These are phyloP conservation scores for Amanita inopinata DNA, from an alignment of 768 basidiomycete species.

Conservation along the genomic window DNA sequence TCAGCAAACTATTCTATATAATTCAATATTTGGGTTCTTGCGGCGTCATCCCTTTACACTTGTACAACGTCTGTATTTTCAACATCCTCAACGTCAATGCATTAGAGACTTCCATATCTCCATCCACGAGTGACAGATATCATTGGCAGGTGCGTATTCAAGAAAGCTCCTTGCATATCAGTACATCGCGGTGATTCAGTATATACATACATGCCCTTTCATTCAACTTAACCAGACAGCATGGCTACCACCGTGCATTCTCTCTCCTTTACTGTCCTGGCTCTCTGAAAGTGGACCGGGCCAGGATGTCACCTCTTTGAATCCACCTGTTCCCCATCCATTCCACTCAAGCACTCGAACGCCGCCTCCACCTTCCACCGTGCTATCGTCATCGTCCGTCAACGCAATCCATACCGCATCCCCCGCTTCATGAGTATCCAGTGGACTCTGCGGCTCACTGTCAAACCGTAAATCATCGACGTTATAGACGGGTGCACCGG, in stretches of 20 bases:
- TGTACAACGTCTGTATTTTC: too few relatives aligned
- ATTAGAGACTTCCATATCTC: too few relatives aligned
- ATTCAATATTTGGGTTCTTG: too few relatives aligned
- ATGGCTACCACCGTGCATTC: conserved; percentile 38
- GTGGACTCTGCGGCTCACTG: neutral
- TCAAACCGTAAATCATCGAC: neutral
- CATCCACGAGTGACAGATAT: too few relatives aligned
- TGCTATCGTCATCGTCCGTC: conserved; percentile 36
- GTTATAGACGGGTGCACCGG: neutral
- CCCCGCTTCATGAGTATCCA: conserved; percentile 6
- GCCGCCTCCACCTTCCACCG: conserved; percentile 23
- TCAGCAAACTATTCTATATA: too few relatives aligned
- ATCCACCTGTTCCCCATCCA: conserved; percentile 30
- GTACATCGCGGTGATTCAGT: too few relatives aligned
- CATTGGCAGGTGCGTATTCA: too few relatives aligned
- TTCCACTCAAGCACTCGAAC: conserved; percentile 42
- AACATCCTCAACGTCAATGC: too few relatives aligned
- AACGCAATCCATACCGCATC: conserved; percentile 37
- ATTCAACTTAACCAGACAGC: conserved; percentile 39
- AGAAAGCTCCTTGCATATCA: neutral
- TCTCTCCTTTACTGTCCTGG: too few relatives aligned
- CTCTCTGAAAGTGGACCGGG: conserved; percentile 16
- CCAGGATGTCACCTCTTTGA: conserved; percentile 34
- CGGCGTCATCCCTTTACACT: too few relatives aligned
- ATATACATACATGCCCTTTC: neutral